Percentiles rank a stretch among this genome's conserved stretches.
phyloP scores from a whole-genome alignment of 371 early-diverging fungal species.

The Pancytospora epiphaga region DNA sequence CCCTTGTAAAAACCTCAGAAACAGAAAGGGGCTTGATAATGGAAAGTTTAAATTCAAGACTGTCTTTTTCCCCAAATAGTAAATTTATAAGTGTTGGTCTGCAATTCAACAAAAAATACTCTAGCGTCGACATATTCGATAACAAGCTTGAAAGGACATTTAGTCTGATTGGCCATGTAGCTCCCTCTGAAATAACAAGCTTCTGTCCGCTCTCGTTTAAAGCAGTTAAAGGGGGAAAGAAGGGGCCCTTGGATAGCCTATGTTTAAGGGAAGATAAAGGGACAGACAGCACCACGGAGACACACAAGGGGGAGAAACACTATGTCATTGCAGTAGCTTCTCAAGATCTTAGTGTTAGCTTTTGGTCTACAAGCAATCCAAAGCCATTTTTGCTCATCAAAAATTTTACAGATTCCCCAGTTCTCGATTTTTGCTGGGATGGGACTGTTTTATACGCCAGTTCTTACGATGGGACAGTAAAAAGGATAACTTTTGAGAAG shows the following conservation, averaged over 20 bases:
- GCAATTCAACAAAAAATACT: slow-evolving; percentile 46
- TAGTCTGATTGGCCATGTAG: slow-evolving; percentile 58
- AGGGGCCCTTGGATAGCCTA: not conserved
- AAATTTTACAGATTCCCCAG: slow-evolving; percentile 54
- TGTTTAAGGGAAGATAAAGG: not conserved
- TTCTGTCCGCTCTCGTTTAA: slow-evolving; percentile 36
- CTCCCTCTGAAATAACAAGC: slow-evolving; percentile 50
- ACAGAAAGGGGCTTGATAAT: slow-evolving; percentile 43
- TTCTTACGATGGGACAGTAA: slow-evolving; percentile 58
- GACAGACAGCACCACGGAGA: not conserved
- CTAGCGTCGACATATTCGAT: slow-evolving; percentile 51
- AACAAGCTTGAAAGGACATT: slow-evolving; percentile 25
- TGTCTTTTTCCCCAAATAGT: slow-evolving; percentile 55
- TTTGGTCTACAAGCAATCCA: slow-evolving; percentile 52
- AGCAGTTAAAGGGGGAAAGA: too few species aligned
- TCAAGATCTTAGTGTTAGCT: slow-evolving; percentile 56
- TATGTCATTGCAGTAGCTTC: slow-evolving; percentile 54
- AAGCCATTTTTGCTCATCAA: slow-evolving; percentile 59
- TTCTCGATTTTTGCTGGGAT: slow-evolving; percentile 58
- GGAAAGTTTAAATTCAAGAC: slow-evolving; percentile 55
- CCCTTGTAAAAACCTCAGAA: slow-evolving; percentile 20
- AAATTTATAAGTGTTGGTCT: slow-evolving; percentile 54
- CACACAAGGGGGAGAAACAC: not conserved
- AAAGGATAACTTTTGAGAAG: slow-evolving; percentile 41
- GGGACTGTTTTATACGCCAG: slow-evolving; percentile 44